These are phyloP conservation scores for Penicillium egyptiacum DNA, from an alignment of 495 filamentous ascomycete species.

Conservation along the genomic window DNA sequence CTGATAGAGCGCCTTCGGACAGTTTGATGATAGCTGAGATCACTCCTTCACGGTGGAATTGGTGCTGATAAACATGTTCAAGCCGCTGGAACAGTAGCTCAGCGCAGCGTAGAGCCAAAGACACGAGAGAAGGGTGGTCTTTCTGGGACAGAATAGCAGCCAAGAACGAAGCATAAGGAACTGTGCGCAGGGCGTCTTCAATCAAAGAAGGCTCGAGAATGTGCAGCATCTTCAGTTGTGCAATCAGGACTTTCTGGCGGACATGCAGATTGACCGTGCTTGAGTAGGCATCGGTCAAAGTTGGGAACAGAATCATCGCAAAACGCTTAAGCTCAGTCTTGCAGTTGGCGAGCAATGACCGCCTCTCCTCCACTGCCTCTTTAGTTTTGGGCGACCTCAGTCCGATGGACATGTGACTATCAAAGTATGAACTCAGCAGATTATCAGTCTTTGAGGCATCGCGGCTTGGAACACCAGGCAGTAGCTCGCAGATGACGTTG, in stretches of 20 bases:
- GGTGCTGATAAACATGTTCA: slow-evolving; percentile 85
- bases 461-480: slow-evolving; percentile 56
- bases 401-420: slow-evolving; percentile 31
- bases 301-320: slow-evolving; percentile 92
- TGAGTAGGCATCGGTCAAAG: slow-evolving; percentile 93
- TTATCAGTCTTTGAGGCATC: slow-evolving; percentile 51
- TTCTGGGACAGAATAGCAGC: slow-evolving; percentile 95
- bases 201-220: slow-evolving; percentile 83
- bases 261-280: slow-evolving; percentile 98
- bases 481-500: slow-evolving; percentile 94
- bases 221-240: slow-evolving; percentile 98
- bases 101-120: slow-evolving; percentile 80
- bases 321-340: slow-evolving; percentile 86
- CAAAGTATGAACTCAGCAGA: slow-evolving; percentile 50
- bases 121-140: slow-evolving; percentile 85
- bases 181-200: slow-evolving; percentile 80
- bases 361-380: slow-evolving; percentile 73
- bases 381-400: slow-evolving; percentile 46
- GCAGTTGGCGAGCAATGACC: slow-evolving; percentile 75
- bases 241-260: slow-evolving; percentile 92
- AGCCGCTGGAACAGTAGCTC: slow-evolving; percentile 83
- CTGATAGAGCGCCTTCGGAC: slow-evolving; percentile 53
- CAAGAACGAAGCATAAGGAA: slow-evolving; percentile 96
- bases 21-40: slow-evolving; percentile 87
- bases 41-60: slow-evolving; percentile 97